These are phyloP conservation scores for Oryza coarctata DNA, from an alignment of 176 grass and related monocot genomes.

Conservation along the genomic window DNA sequence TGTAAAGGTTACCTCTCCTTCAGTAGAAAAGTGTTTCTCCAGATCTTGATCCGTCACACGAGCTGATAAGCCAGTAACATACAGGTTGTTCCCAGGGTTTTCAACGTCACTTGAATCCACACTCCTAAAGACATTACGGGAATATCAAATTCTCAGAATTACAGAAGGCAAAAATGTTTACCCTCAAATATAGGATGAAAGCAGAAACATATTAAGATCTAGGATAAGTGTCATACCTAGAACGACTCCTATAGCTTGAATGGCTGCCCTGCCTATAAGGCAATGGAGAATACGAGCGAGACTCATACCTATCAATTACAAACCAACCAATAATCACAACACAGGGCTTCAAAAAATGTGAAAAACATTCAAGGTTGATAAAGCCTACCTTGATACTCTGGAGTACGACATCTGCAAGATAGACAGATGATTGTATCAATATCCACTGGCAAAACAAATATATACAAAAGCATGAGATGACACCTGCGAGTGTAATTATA, in stretches of 20 bases:
- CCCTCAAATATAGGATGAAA: not conserved
- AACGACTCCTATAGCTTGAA: constrained; percentile 65
- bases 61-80: constrained; percentile 68
- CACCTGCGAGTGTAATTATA: not conserved
- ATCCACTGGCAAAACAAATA: not conserved
- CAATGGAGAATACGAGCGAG: constrained; percentile 27
- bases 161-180: not conserved
- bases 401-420: constrained; percentile 70
- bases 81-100: constrained; percentile 70
- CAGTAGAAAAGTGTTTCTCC: constrained; percentile 54
- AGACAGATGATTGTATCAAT: constrained; percentile 6
- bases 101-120: constrained; percentile 55
- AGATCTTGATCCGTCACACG: constrained; percentile 43
- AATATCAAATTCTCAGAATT: not conserved
- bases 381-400: constrained; percentile 51
- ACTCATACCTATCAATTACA: constrained; percentile 26
- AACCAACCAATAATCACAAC: not conserved
- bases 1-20: constrained; percentile 62
- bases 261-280: constrained; percentile 38
- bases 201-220: not conserved
- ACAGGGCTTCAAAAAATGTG: not conserved
- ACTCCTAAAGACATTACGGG: constrained; percentile 36
- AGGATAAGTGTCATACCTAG: constrained; percentile 36
- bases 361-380: not conserved
- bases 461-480: not conserved